Evolutionary conservation across 345 rosid species (phyloP), one percentile per base, ranked within the genome.

Genomic region (Crucihimalaya himalaica): DNA sequence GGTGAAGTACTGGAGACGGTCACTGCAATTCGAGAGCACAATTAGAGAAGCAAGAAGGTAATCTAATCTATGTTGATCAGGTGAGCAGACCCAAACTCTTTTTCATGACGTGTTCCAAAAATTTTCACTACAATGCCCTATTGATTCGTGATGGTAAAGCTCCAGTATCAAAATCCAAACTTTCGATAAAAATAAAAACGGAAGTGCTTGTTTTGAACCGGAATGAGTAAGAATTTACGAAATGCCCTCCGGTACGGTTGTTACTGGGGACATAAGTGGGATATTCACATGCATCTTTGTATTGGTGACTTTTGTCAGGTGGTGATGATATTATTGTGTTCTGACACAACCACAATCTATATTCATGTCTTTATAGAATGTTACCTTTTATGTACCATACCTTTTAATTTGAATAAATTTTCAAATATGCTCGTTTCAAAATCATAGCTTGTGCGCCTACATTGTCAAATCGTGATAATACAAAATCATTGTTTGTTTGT

Each of bases 241-340:
- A 31, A 34, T 58, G 40, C n/a, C 63, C 4, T 57, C 42, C 8
- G n/a, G n/a, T 11, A 34, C n/a, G 28, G 47, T 35, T 6, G 47
- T 20, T 20, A 18, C 37, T 37, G 47, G 11, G 19, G 64, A 37
- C 47, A 59, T 23, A 59, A 59, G 29, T 59, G 64, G 64, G 64
- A 59, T 39, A 46, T 52, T 75, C 69, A 75, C 74, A 76, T 76
- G 75, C 70, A 69, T 68, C 57, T 76, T 61, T 40, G 57, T 53
- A 42, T 37, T 74, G 47, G 73, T 67, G 8, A 67, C 73, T 61
- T 60, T 68, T 62, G 70, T 61, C 75, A 76, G 75, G 69, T 60
- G 50, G 64, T 61, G 57, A 68, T 75, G 68, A 40, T 54, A 5
- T 11, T 8, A 4, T 58, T 58, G 6, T 19, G 23, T 65, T 23